Base-by-base conservation (phyloP, 148 eudicot species). In the Vaccinium myrtillus region DNA sequence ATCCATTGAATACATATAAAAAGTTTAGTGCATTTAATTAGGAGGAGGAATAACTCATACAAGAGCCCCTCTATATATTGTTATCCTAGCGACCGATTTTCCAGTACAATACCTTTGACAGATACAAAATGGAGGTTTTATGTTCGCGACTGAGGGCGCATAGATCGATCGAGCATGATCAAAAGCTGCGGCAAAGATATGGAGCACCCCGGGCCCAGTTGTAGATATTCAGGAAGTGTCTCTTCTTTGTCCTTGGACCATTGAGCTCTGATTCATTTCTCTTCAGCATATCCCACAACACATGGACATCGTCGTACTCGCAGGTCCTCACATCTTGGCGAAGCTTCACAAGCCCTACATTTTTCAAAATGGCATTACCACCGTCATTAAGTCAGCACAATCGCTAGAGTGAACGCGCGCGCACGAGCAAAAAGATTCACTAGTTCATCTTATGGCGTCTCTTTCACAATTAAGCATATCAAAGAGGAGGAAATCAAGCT, bases 291-390 rank as follows among this genome's bases (percentile, higher is more conserved):
- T 91, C 90, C 93, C 93, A 91, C 85, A 91, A 53, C 54, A 90
- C 88, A 69, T 87, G 93, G 74, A 91, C 91, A 55, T 91, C 93
- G 74, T 91, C 87, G 69, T 91, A 91, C 79, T 91, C 91, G 69
- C 93, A 89, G 54, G 87, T 85, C 82, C 85, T 88, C 59, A 91
- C 91, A 70, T 91, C 91, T 18, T 86, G 83, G 74, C 76, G 90
- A 46, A 91, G 87, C 82, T 85, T 88, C 78, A 89, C 83, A 2
- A 83, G 79, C 23, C 93, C 93, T 91, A 46, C 56, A 67, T 9
- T 36, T 71, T 39, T 50, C 32, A 81, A 81, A 6, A 21, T 4
- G 25, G 18, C 25, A 79, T 8, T 54, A 56, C 21, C 19, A 23
- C 13, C 49, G 18, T 43, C 71, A 23, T 23, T 23, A 48, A 81